Conservation (phyloP, 257 asterid genomes). For the Osmanthus fragrans region DNA sequence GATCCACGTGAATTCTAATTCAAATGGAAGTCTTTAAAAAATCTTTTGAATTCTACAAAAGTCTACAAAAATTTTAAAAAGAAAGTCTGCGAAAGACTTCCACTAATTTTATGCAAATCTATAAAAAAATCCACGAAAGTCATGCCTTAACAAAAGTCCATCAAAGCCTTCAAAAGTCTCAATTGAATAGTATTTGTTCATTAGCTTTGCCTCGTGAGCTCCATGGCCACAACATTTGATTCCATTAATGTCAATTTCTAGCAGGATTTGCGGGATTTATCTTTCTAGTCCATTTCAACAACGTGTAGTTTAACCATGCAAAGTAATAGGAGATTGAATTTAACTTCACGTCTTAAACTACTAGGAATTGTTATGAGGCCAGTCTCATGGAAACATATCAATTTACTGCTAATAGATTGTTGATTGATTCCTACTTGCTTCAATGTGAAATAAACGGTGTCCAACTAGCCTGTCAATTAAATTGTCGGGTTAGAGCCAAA, state of each 20-base stretch:
- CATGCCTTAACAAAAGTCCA: too few species aligned
- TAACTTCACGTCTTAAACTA: background rate
- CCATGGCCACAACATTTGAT: background rate
- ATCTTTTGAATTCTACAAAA: too few species aligned
- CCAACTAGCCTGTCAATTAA: background rate
- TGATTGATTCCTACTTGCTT: background rate
- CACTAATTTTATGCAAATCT: too few species aligned
- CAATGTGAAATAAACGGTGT: background rate
- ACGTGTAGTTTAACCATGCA: slow-evolving; percentile 5
- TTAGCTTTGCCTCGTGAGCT: background rate
- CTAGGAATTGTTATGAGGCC: background rate
- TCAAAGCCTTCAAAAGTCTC: too few species aligned
- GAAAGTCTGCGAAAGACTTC: too few species aligned
- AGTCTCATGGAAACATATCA: background rate
- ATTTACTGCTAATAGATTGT: too few species aligned
- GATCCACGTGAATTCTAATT: too few species aligned
- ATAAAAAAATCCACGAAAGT: too few species aligned
- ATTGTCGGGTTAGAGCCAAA: background rate
- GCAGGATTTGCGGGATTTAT: slow-evolving; percentile 34
- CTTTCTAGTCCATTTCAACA: slow-evolving; percentile 11
- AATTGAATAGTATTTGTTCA: background rate
- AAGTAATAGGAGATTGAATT: background rate
- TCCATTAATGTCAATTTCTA: slow-evolving; percentile 23
- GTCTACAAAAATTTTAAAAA: too few species aligned
- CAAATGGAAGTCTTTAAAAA: too few species aligned